Evolutionary conservation across 148 eudicot genomes (phyloP), one percentile per base, ranked within the genome.

Genomic region (Rhododendron griersonianum): DNA sequence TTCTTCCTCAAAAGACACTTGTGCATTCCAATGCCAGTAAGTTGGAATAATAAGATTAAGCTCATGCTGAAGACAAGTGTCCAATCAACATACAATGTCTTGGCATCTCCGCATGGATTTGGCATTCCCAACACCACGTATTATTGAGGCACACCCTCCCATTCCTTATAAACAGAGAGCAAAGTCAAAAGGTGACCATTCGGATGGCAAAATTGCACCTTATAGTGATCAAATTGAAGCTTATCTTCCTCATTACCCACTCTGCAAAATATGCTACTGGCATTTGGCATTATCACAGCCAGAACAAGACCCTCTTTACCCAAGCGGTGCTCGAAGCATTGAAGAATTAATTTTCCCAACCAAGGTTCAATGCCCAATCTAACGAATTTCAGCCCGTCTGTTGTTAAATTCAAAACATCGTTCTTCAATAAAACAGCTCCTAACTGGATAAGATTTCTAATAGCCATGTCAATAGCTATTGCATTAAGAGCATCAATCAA

Each of bases 91-190:
- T 78, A 97, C 87, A 16, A 92, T 81, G 82, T 94, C 98, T 47
- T 88, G 92, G 89, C 99, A 97, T 88, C 99, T 93, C 69, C 93
- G 88, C 98, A 97, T 92, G 73, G 99, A 86, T 91, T 93, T 97
- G 74, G 98, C 98, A 91, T 97, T 97, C 93, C 98, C 98, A 97
- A 87, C 98, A 97, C 99, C 98, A 95, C 44, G 11, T 87, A 80
- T 89, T 97, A 86, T 87, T 93, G 39, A 6, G 91, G 93, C 77
- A 92, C 80, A 48, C 80, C 51, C 86, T 94, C 96, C 99, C 99
- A 97, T 78, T 92, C 94, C 88, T 89, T 93, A 89, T 90, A 97
- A 86, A 95, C 96, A 74, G 98, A 91, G 18, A 97, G 95, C 85
- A 94, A 85, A 94, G 30, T 28, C 30, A 28, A 28, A 28, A 28